Evolutionary conservation across 2,329 filamentous ascomycete genomes (phyloP), one percentile per base, ranked within the genome.

Genomic region (Microcyclosporella mali): DNA sequence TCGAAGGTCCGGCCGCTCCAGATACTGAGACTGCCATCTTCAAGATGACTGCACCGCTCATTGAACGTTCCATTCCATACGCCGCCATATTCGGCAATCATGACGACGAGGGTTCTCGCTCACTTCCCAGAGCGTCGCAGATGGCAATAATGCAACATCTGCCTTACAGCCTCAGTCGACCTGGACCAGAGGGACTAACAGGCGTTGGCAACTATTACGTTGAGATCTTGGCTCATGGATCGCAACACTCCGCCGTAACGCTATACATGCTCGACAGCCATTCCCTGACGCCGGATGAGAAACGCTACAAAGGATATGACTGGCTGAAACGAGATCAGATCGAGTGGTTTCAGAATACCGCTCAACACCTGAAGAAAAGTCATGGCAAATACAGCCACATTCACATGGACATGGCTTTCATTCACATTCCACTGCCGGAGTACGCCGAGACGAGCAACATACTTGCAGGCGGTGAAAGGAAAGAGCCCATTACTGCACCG

Each of bases 31-130:
- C 84, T 47, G 86, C 90, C 29, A 85, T 98, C 46, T 95, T 94
- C 73, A 98, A 98, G 67, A 88, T 89, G 57, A 85, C 87, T 4
- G 81, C 86, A 36, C 74, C 94, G 10, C 79, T 98, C 38, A 84
- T 88, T 49, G 81, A 88, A 63, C 85, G 85, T 63, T 87, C 88
- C 57, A 88, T 97, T 29, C 92, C 92, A 0, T 97, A 94, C 59
- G 86, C 88, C 12, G 82, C 84, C 47, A 97, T 98, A 46, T 95
- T 97, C 59, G 92, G 92, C 43, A 98, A 98, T 63, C 92, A 98
- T 65, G 92, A 98, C 60, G 90, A 97, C 58, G 90, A 97, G 70
- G 82, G 83, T 27, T 36, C 44, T 9, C 47, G 51, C 8, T 55
- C 57, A 16, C 75, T 95, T 52, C 79, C 82, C 12, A 84, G 92